These are phyloP conservation scores for Ceriops decandra DNA, from an alignment of 345 rosid genomes.

Conservation along the genomic window DNA sequence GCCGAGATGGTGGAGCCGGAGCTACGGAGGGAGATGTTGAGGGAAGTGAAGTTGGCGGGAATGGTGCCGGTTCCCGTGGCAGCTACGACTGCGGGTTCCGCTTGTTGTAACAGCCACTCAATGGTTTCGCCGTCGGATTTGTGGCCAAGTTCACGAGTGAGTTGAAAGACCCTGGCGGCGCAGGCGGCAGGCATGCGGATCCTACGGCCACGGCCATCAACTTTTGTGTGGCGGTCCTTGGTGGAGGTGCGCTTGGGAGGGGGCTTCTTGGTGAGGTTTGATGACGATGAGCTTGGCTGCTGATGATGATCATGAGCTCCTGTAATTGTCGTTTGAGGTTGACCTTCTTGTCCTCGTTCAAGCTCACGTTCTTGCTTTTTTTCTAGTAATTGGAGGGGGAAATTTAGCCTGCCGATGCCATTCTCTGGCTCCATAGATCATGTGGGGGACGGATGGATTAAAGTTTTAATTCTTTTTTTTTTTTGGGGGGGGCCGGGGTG, in stretches of 20 bases:
- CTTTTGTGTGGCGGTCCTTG: conserved; percentile 91
- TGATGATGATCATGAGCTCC: neutral
- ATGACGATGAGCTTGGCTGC: conserved; percentile 9
- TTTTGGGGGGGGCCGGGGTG: neutral
- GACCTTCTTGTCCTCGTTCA: conserved; percentile 16
- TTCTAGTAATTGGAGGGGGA: conserved; percentile 78
- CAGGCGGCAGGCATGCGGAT: conserved; percentile 95
- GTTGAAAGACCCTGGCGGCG: conserved; percentile 91
- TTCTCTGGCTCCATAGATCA: conserved; percentile 72
- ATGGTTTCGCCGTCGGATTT: conserved; percentile 91
- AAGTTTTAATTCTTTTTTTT: neutral
- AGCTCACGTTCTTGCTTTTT: conserved; percentile 29
- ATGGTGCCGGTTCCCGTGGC: conserved; percentile 95
- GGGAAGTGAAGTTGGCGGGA: conserved; percentile 87
- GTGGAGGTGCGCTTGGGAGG: conserved; percentile 71
- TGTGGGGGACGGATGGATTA: conserved; percentile 26
- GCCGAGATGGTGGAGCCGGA: conserved; percentile 74
- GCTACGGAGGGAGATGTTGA: conserved; percentile 79
- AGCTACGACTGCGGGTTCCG: conserved; percentile 84
- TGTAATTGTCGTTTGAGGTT: conserved; percentile 11
- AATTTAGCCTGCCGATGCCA: conserved; percentile 62
- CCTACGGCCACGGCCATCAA: conserved; percentile 93
- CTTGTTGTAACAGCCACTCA: conserved; percentile 86
- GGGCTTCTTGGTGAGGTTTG: conserved; percentile 43
- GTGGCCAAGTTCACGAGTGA: conserved; percentile 85